Percentiles rank a stretch among this genome's conserved stretches.
Evolutionary conservation across 805 yeast species (phyloP).

Genomic region (Wickerhamomyces ciferrii): DNA sequence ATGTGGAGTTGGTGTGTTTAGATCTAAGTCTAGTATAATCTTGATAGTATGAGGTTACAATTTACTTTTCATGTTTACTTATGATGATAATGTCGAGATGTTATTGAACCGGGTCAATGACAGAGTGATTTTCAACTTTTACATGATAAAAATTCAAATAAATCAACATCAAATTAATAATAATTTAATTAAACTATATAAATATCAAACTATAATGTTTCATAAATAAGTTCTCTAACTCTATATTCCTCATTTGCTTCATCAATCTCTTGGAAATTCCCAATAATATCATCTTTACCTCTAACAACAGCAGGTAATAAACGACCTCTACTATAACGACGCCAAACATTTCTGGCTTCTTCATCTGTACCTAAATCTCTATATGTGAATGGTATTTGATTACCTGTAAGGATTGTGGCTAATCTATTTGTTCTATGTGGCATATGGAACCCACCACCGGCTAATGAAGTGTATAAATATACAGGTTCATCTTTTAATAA

Average conservation of each 20-base stretch:
- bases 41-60: too few species aligned
- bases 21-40: too few species aligned
- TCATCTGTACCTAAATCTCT: conserved; percentile 86
- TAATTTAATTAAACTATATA: not conserved
- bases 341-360: conserved; percentile 82
- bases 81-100: not conserved
- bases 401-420: conserved; percentile 69
- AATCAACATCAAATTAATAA: too few species aligned
- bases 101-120: not conserved
- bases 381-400: conserved; percentile 58
- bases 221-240: conserved; percentile 59
- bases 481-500: conserved; percentile 46
- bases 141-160: too few species aligned
- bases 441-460: conserved; percentile 80
- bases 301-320: conserved; percentile 82
- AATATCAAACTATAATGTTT: conserved; percentile 37
- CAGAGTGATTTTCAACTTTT: not conserved
- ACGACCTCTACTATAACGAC: conserved; percentile 65
- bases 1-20: too few species aligned
- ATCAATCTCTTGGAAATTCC: conserved; percentile 81
- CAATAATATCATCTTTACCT: conserved; percentile 75
- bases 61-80: too few species aligned
- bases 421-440: conserved; percentile 73
- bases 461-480: conserved; percentile 76
- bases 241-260: conserved; percentile 80